Base-by-base conservation (phyloP, 805 yeast genomes). In the Yarrowia yakushimensis region DNA sequence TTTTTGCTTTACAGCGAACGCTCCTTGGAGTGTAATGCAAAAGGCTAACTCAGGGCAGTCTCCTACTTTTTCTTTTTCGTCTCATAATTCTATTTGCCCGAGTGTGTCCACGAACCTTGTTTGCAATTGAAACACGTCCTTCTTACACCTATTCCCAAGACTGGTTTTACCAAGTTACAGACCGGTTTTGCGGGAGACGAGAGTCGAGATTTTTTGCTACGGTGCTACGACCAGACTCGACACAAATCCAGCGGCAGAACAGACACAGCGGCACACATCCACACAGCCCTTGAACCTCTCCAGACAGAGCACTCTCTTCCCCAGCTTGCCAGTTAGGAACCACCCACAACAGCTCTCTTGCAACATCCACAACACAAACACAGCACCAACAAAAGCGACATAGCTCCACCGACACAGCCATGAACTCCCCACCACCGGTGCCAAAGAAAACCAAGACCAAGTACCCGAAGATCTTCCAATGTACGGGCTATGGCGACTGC, bases 401-500 rank as follows among this genome's bases (percentile, higher is more conserved):
- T 37, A 20, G 2, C 36, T 4, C 28, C n/a, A 34, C 13, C 5
- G 31, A 33, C 22, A 11, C 9, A 18, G 10, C 25, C 23, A 55
- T 55, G 61, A 55, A 41, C 48, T 37, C 64, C n/a, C 55, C 62
- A 34, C 46, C 60, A 17, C 64, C 67, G 18, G 61, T 57, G 34
- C 34, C 64, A 34, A 66, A 66, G 39, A 64, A 65, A 46, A 46
- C 71, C 12, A 67, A 68, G 50, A 64, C 73, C 31, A 72, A 71
- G 67, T 67, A 73, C 64, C 76, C 77, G 11, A 77, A 78, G 65
- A 81, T 88, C 22, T 91, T 91, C 74, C 91, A 85, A 70, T 91
- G 97, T 74, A 77, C 87, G 0, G 97, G 96, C 2, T 92, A 82
- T 71, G 90, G 90, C 20, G 91, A 87, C 67, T 91, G 97, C 74